phyloP scores from a whole-genome alignment of 148 eudicot species.

The Tetragonia tetragonoides region DNA sequence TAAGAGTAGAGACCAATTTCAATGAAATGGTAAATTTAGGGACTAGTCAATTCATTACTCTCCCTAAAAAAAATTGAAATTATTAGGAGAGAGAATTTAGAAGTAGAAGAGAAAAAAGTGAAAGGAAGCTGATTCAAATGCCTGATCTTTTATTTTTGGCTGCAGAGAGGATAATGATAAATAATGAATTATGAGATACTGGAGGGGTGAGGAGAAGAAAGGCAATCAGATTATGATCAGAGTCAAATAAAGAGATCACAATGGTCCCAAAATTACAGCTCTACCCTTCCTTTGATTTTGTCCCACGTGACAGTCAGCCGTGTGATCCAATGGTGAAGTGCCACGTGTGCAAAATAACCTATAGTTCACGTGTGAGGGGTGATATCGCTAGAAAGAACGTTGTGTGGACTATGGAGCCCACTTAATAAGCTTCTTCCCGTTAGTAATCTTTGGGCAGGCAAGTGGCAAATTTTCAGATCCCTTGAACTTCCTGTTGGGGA shows the following conservation, averaged over 20 bases:
- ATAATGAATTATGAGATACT: slow-evolving; percentile 2
- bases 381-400: neutral
- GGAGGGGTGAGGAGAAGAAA: neutral
- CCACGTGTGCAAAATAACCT: slow-evolving; percentile 13
- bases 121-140: slow-evolving; percentile 32
- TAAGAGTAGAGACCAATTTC: no score
- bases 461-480: no score
- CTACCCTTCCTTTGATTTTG: neutral
- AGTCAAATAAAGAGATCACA: neutral
- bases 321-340: neutral
- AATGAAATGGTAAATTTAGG: no score
- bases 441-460: no score
- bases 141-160: slow-evolving; percentile 11
- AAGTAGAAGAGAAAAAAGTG: neutral
- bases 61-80: no score
- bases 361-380: slow-evolving; percentile 28
- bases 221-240: slow-evolving; percentile 8
- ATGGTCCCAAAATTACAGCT: slow-evolving; percentile 34
- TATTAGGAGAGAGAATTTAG: no score
- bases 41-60: no score
- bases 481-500: slow-evolving; percentile 3
- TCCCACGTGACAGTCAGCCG: slow-evolving; percentile 25
- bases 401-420: no score
- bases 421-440: no score
- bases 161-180: slow-evolving; percentile 17